Evolutionary conservation across 257 asterid species (phyloP).

Genomic region (Primulina eburnea): DNA sequence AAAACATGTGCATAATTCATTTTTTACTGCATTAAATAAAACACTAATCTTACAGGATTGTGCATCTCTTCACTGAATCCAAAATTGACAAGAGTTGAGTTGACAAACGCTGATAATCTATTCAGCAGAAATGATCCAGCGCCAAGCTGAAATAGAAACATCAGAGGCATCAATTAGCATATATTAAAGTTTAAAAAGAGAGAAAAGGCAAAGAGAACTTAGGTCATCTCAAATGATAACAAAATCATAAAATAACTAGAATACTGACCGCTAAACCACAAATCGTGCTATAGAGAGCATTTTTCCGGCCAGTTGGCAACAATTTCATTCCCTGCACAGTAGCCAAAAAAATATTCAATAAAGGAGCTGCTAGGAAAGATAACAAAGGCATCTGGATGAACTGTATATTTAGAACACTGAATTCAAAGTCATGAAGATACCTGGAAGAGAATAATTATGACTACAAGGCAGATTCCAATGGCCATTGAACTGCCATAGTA

Average conservation of each 20-base stretch:
- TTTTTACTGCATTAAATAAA: constrained; percentile 16
- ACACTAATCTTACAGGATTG: constrained; percentile 64
- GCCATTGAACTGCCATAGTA: constrained; percentile 94
- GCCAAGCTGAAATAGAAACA: constrained; percentile 64
- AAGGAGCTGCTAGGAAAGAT: background rate
- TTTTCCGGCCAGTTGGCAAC: constrained; percentile 83
- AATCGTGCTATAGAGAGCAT: constrained; percentile 66
- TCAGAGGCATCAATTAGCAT: constrained; percentile 21
- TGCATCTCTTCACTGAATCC: constrained; percentile 90
- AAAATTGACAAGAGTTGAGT: constrained; percentile 64
- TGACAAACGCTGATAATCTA: constrained; percentile 55
- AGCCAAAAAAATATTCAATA: background rate
- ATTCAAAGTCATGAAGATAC: constrained; percentile 31
- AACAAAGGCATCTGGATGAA: constrained; percentile 7
- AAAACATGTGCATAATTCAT: background rate
- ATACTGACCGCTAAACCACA: constrained; percentile 76
- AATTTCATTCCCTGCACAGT: constrained; percentile 82
- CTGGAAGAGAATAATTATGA: constrained; percentile 85
- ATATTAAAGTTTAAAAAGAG: constrained; percentile 3
- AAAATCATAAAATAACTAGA: constrained; percentile 15
- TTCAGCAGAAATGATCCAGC: constrained; percentile 81
- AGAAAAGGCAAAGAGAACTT: constrained; percentile 8
- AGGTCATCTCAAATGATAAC: constrained; percentile 7
- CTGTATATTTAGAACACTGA: constrained; percentile 5
- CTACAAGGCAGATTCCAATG: constrained; percentile 74